Base-by-base conservation (phyloP, 768 basidiomycete genomes). In the Macrolepiota albuminosa region DNA sequence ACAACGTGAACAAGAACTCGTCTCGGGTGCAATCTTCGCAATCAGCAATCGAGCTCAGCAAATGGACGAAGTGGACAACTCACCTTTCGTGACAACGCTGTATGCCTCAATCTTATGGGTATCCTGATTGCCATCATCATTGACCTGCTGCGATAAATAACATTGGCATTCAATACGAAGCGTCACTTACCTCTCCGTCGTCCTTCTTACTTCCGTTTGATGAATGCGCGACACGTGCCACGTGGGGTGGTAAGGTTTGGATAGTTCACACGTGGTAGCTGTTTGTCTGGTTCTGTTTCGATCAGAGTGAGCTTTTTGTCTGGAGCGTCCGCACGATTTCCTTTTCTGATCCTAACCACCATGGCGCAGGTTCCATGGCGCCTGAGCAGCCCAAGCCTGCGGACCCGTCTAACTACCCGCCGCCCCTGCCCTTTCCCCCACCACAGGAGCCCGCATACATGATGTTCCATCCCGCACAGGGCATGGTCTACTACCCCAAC, bases 401-500 rank as follows among this genome's bases (percentile, higher is more conserved):
- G 2, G 63, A 75, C 42, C 71, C 71, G 33, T 64, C 70, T 0
- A 66, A 1, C 56, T 54, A 54, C 29, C 58, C 26, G 70, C 74
- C 37, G 66, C 74, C 73, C n/a, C 74, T 78, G 4, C 75, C 74
- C 2, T 68, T 72, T 11, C 77, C 78, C 1, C 73, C 75, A 0
- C 67, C 72, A 6, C 76, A 79, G 49, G 75, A 70, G n/a, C 63
- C 72, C 11, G 64, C 62, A 0, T 80, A 76, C 64, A 72, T 79
- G 71, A 76, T 81, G 72, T 72, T 76, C 40, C 73, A 71, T 18
- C 71, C 75, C 0, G 72, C 75, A 5, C 69, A 69, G 50, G 79
- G 78, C 46, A 72, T 81, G 64, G 71, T 83, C 5, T 81, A 77
- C 58, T 76, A 76, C 39, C 73, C 73, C 4, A 51, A 14, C n/a